Conservation (phyloP, 75 land plant species). For the Ceratopteris richardii region DNA sequence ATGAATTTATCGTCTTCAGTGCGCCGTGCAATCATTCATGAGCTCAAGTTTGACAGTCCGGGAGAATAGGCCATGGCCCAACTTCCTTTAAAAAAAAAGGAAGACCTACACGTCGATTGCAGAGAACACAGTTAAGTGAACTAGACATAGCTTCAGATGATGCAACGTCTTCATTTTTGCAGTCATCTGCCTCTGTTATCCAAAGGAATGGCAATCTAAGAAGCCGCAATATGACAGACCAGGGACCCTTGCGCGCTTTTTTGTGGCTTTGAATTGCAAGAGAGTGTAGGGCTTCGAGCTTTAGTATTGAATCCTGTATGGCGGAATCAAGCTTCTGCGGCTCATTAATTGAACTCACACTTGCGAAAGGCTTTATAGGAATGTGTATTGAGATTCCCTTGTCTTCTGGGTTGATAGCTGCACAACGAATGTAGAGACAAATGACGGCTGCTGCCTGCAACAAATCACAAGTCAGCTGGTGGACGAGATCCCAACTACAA, state of each 20-base stretch:
- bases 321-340: not conserved
- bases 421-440: slow-evolving; percentile 15
- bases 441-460: slow-evolving; percentile 13
- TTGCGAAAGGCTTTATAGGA: not conserved
- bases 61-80: too few species aligned
- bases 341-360: not conserved
- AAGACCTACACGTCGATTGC: not conserved
- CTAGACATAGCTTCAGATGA: not conserved
- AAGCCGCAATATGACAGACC: not conserved
- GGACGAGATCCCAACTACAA: too few species aligned
- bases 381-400: slow-evolving; percentile 5
- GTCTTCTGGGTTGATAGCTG: slow-evolving; percentile 23
- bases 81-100: not conserved
- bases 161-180: not conserved
- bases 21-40: not conserved
- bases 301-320: not conserved
- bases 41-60: not conserved
- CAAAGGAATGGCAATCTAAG: not conserved
- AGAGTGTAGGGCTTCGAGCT: not conserved
- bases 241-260: not conserved
- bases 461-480: too few species aligned
- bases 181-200: not conserved
- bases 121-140: slow-evolving; percentile 2
- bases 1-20: not conserved
- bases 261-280: slow-evolving; percentile 1